Percentiles rank a stretch among this genome's conserved stretches.
These are phyloP conservation scores for Coix lacrymajobi DNA, from an alignment of 176 grass and related monocot genomes.

Conservation along the genomic window DNA sequence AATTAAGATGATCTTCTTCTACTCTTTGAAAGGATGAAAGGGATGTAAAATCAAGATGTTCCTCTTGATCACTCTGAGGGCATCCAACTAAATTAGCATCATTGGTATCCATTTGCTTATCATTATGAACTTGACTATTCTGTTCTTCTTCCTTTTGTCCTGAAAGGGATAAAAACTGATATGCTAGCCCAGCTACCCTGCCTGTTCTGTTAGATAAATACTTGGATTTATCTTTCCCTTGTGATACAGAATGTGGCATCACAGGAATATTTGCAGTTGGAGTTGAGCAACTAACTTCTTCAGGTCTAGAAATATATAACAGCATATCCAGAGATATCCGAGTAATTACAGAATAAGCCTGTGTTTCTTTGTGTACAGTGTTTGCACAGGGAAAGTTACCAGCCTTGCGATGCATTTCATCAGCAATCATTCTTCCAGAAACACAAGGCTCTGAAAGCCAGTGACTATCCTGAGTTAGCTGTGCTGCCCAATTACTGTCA, in stretches of 20 bases:
- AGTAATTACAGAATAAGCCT: conserved; percentile 21
- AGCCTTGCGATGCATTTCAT: conserved; percentile 3
- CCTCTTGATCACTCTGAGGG: conserved; percentile 28
- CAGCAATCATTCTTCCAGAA: conserved; percentile 30
- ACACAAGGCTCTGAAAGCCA: background rate
- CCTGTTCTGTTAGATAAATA: conserved; percentile 2
- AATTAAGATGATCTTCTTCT: conserved; percentile 22
- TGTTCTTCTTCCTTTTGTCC: background rate
- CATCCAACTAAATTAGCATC: background rate
- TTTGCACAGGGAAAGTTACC: background rate
- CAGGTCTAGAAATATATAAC: conserved; percentile 10
- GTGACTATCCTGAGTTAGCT: conserved; percentile 10
- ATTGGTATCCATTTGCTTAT: background rate
- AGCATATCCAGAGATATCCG: background rate
- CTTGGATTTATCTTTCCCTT: conserved; percentile 26
- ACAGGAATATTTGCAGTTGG: conserved; percentile 13
- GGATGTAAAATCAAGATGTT: conserved; percentile 53
- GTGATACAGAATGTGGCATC: background rate
- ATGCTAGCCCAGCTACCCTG: conserved; percentile 22
- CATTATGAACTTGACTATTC: conserved; percentile 14
- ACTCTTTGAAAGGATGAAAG: conserved; percentile 56
- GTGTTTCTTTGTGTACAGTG: conserved; percentile 23
- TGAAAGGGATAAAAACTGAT: conserved; percentile 31
- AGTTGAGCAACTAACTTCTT: conserved; percentile 12
- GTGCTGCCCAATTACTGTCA: background rate